Percentiles rank a stretch among this genome's conserved stretches.
Conservation (phyloP, 202 grass and related monocot species). For the Bolboschoenoplectus hybrid region DNA sequence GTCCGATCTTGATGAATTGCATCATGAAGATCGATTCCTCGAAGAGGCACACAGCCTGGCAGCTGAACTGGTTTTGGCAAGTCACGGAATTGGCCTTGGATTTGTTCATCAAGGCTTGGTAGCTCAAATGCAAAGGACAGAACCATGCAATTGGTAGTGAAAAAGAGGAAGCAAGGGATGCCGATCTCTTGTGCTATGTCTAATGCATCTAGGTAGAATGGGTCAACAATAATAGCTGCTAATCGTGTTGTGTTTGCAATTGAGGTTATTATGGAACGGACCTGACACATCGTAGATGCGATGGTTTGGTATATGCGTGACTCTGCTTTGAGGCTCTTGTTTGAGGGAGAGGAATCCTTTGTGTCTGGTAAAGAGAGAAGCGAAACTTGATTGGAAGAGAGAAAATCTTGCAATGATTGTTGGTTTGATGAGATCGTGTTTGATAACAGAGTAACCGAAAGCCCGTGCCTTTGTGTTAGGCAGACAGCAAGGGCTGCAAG, state of each 20-base stretch:
- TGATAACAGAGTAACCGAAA: background rate
- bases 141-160: conserved; percentile 48
- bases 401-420: background rate
- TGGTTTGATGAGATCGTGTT: background rate
- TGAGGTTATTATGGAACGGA: conserved; percentile 15
- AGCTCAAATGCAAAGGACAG: conserved; percentile 54
- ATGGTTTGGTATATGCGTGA: background rate
- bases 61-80: conserved; percentile 45
- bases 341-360: conserved; percentile 51
- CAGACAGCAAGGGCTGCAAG: background rate
- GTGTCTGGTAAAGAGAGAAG: background rate
- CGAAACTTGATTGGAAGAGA: background rate
- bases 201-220: conserved; percentile 51
- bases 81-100: conserved; percentile 43
- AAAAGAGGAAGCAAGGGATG: conserved; percentile 58
- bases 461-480: background rate
- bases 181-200: conserved; percentile 39
- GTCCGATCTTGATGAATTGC: conserved; percentile 44
- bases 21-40: conserved; percentile 39
- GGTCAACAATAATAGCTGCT: conserved; percentile 51
- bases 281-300: background rate
- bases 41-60: conserved; percentile 60
- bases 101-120: conserved; percentile 43
- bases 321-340: conserved; percentile 19
- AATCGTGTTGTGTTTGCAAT: conserved; percentile 26